phyloP scores from a whole-genome alignment of 2,329 filamentous ascomycete species.

The Talaromyces sp. region DNA sequence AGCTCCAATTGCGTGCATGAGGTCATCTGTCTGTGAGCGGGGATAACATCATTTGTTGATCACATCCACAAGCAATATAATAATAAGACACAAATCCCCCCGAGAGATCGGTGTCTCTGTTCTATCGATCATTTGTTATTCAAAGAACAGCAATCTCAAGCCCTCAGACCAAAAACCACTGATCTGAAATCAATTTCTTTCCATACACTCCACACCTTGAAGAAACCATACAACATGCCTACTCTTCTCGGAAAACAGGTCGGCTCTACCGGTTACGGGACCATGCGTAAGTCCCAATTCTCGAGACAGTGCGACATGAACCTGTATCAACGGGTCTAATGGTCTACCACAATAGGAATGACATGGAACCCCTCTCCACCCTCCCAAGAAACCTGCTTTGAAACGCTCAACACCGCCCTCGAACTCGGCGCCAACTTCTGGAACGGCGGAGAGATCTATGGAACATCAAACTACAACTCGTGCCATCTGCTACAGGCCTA shows the following conservation, averaged over 20 bases:
- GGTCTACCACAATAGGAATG: constrained; percentile 15
- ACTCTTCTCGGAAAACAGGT: constrained; percentile 20
- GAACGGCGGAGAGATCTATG: constrained; percentile 66
- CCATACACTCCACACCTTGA: neutral
- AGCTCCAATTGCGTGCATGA: neutral
- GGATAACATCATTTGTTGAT: neutral
- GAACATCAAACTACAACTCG: constrained; percentile 55
- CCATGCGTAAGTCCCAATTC: constrained; percentile 19
- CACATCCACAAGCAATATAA: neutral
- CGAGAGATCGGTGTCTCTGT: neutral
- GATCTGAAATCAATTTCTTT: too few species aligned
- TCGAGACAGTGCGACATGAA: neutral
- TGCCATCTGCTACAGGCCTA: constrained; percentile 59
- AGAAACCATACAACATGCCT: constrained; percentile 18
- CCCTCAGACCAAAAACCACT: too few species aligned
- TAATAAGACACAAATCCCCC: neutral
- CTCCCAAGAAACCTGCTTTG: constrained; percentile 19
- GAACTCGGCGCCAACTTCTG: constrained; percentile 50
- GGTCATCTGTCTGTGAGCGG: neutral
- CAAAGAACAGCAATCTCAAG: too few species aligned
- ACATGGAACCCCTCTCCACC: constrained; percentile 20
- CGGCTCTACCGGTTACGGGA: constrained; percentile 22
- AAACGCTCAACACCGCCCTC: constrained; percentile 50
- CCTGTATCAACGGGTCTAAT: neutral
- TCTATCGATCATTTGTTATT: too few species aligned